phyloP scores from a whole-genome alignment of 257 asterid species.

The Nicotiana obtusifolia region DNA sequence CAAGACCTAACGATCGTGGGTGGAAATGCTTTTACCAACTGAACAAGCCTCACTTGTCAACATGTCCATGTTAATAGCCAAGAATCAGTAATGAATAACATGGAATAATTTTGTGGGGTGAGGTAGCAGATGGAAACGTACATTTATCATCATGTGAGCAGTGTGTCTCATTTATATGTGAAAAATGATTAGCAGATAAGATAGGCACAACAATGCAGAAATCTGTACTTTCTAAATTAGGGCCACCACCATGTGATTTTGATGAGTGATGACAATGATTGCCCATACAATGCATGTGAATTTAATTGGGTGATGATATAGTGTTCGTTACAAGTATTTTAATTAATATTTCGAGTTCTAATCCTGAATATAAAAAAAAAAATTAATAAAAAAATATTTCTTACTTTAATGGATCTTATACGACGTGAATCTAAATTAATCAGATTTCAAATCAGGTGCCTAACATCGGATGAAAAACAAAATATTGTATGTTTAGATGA shows the following conservation, averaged over 20 bases:
- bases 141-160: background rate
- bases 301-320: background rate
- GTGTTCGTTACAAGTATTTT: background rate
- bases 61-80: background rate
- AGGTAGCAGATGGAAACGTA: background rate
- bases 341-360: no score
- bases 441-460: no score
- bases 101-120: background rate
- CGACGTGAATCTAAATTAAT: no score
- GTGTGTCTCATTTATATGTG: background rate
- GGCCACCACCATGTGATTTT: slow-evolving; percentile 9
- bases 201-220: background rate
- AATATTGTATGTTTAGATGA: no score
- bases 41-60: no score
- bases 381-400: no score
- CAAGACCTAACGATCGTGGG: no score
- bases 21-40: no score
- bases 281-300: slow-evolving; percentile 5
- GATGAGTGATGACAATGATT: slow-evolving; percentile 5
- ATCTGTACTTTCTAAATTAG: background rate
- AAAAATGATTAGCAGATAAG: background rate
- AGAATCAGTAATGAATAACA: background rate
- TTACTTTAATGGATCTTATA: no score
- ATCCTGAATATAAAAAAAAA: no score
- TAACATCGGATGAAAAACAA: no score